phyloP scores from a whole-genome alignment of 768 basidiomycete genomes.

The Amanita inopinata region DNA sequence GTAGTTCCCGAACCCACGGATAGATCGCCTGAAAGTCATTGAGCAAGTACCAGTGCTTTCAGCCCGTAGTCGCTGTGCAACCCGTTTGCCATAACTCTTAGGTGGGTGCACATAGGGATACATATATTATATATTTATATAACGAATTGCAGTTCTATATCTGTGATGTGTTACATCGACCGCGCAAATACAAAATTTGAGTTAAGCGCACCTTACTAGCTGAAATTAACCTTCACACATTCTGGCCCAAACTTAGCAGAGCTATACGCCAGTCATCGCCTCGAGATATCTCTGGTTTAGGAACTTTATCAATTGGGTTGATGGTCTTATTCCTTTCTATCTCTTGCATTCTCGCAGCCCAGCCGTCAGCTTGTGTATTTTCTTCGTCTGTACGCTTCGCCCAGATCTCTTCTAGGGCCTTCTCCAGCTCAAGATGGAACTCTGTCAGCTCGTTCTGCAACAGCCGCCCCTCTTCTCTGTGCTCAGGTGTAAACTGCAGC shows the following conservation, averaged over 20 bases:
- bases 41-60: too few species aligned
- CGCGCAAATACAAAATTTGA: too few species aligned
- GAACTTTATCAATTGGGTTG: constrained; percentile 43
- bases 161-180: too few species aligned
- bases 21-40: too few species aligned
- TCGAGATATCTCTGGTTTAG: constrained; percentile 35
- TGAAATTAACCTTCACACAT: not conserved
- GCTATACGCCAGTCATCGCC: constrained; percentile 34
- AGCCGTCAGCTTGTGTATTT: constrained; percentile 27
- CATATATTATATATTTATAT: too few species aligned
- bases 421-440: constrained; percentile 48
- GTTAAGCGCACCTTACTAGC: too few species aligned
- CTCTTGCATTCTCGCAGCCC: constrained; percentile 47
- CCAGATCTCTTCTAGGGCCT: constrained; percentile 63
- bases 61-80: too few species aligned
- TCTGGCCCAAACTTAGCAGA: constrained; percentile 23
- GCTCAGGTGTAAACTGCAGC: constrained; percentile 55
- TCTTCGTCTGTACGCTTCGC: constrained; percentile 28
- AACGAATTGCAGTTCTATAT: too few species aligned
- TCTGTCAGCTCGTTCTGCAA: constrained; percentile 51
- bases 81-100: too few species aligned
- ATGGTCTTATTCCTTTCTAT: constrained; percentile 34
- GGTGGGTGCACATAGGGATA: too few species aligned
- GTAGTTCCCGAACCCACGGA: too few species aligned
- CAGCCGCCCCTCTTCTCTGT: constrained; percentile 52